Evolutionary conservation across 495 filamentous ascomycete genomes (phyloP), one percentile per base, ranked within the genome.

Genomic region (Lophiotrema nucula): DNA sequence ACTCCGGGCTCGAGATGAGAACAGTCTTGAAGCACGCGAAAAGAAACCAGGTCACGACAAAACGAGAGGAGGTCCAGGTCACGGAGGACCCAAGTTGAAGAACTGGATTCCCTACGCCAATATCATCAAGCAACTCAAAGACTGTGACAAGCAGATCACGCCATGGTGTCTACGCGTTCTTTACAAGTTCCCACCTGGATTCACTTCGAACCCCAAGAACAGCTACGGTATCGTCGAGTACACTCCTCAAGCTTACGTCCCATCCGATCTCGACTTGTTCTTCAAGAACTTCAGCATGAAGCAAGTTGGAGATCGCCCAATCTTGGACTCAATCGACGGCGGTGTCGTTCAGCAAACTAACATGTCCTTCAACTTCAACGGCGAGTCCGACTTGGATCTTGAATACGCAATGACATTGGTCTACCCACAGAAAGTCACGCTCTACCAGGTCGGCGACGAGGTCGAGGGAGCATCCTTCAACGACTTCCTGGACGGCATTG

Each of bases 381-480:
- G 70, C 19, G 72, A 72, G 16, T 56, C 35, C 19, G 39, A 56
- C 3, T 64, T 75, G 15, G 67, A 0, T 63, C 61, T 35, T 56
- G 66, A 31, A 61, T 71, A 64, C 52, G 61, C 41, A 57, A 67
- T 19, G 71, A 70, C 47, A 28, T 58, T 27, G 25, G 59, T 25
- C 64, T 59, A 31, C 65, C 71, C 25, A 62, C 83, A 86, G 60
- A 79, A 76, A 19, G 75, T 77, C 0, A 74, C 82, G 11, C 71
- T 87, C 13, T 85, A 76, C 69, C 81, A 86, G 56, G 75, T 74
- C 0, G 83, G 85, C 59, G 81, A 84, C 64, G 71, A 75, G 8
- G 15, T 15, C 31, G 15, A 8, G 31, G 15, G 8, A 35, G 56
- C 71, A 72, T 47, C 52, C 2, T 46, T 65, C 45, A 67, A 47